Conservation (phyloP, 495 filamentous ascomycete species). For the Cetradonia linearis region DNA sequence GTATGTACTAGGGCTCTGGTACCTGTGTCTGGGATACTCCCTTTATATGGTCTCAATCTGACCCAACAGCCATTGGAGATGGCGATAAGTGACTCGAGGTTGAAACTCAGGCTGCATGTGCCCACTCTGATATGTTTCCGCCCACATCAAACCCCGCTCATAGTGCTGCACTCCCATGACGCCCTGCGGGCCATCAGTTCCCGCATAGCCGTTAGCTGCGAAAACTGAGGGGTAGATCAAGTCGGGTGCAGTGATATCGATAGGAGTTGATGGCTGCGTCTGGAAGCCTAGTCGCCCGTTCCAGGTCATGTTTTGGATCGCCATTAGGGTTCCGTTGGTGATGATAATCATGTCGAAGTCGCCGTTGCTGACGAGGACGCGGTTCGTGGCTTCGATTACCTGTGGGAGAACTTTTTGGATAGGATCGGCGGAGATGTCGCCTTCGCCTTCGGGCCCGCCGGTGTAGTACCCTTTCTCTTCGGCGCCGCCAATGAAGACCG, state of each 20-base stretch:
- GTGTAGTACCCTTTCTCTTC: conserved; percentile 25
- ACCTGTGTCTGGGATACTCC: background rate
- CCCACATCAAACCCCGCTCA: conserved; percentile 14
- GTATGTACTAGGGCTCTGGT: background rate
- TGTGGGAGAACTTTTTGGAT: conserved; percentile 32
- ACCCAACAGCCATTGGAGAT: conserved; percentile 11
- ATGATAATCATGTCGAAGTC: conserved; percentile 52
- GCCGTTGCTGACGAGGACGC: conserved; percentile 60
- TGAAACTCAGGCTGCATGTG: conserved; percentile 15
- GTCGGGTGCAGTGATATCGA: conserved; percentile 20
- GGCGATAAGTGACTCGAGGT: conserved; percentile 9
- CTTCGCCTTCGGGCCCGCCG: conserved; percentile 20
- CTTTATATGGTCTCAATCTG: background rate
- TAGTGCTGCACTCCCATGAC: conserved; percentile 12
- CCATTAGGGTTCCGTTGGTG: conserved; percentile 53
- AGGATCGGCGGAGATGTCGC: conserved; percentile 40
- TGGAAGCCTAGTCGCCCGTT: conserved; percentile 63
- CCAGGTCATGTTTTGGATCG: conserved; percentile 83
- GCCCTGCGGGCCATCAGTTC: conserved; percentile 8
- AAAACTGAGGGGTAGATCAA: conserved; percentile 20
- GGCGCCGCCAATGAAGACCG: conserved; percentile 37
- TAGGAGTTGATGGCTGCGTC: conserved; percentile 31
- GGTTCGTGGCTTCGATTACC: conserved; percentile 60
- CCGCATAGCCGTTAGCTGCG: conserved; percentile 9
- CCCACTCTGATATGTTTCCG: conserved; percentile 4